phyloP scores from a whole-genome alignment of 495 filamentous ascomycete genomes.

The Cudoniella acicularis region DNA sequence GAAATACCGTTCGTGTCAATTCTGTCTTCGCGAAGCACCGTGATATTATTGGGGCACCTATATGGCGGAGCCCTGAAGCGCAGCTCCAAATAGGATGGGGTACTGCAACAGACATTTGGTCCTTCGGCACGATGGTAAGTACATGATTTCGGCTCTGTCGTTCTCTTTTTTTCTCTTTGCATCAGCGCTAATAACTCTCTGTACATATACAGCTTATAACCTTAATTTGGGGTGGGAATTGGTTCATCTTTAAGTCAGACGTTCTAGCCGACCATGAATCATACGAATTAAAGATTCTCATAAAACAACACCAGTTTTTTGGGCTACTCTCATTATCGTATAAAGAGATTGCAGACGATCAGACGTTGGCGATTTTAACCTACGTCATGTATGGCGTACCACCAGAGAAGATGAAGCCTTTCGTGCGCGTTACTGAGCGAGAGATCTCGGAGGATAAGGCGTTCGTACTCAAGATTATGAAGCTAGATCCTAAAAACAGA shows the following conservation, averaged over 20 bases:
- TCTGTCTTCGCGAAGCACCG: constrained; percentile 35
- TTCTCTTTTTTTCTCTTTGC: background rate
- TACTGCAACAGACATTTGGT: constrained; percentile 44
- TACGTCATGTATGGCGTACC: too few relatives aligned
- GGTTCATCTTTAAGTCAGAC: constrained; percentile 41
- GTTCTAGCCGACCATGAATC: constrained; percentile 34
- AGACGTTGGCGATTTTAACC: too few relatives aligned
- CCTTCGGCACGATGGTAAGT: constrained; percentile 36
- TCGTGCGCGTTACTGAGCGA: too few relatives aligned
- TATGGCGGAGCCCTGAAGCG: constrained; percentile 39
- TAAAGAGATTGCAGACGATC: too few relatives aligned
- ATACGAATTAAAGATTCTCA: too few relatives aligned
- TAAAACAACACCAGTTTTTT: too few relatives aligned
- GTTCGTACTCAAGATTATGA: too few relatives aligned
- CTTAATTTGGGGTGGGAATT: constrained; percentile 37
- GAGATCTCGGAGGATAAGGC: too few relatives aligned
- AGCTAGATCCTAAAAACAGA: too few relatives aligned
- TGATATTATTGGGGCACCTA: constrained; percentile 35
- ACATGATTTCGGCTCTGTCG: constrained; percentile 5
- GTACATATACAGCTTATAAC: constrained; percentile 32
- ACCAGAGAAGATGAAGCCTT: too few relatives aligned
- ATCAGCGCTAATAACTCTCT: background rate
- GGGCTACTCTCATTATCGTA: too few relatives aligned
- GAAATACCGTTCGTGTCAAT: constrained; percentile 32
- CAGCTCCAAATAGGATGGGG: constrained; percentile 32